A percentile compares a stretch with the other conserved stretches of the same genome.
Conservation (phyloP, 1,139 yeast species). For the Debaryomyces nepalensis region DNA sequence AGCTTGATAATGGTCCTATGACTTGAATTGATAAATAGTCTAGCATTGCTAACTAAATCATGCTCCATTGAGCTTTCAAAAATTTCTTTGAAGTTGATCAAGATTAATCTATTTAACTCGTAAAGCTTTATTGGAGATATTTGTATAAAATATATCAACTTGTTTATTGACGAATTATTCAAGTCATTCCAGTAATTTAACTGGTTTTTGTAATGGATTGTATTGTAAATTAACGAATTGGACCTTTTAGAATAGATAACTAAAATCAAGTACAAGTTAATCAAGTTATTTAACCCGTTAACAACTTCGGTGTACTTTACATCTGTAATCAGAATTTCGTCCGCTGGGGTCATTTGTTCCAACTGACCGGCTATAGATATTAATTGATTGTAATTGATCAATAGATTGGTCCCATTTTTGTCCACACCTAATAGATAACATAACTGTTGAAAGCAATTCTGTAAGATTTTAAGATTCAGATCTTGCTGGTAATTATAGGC, state of each 20-base stretch:
- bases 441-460: slow-evolving; percentile 29
- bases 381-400: slow-evolving; percentile 18
- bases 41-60: slow-evolving; percentile 4
- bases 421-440: slow-evolving; percentile 30
- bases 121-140: slow-evolving; percentile 33
- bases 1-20: slow-evolving; percentile 9
- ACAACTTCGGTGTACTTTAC: slow-evolving; percentile 13
- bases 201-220: slow-evolving; percentile 40
- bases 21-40: slow-evolving; percentile 1
- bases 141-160: slow-evolving; percentile 40
- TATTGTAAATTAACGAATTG: slow-evolving; percentile 40
- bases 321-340: slow-evolving; percentile 15
- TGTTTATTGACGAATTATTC: slow-evolving; percentile 29
- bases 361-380: slow-evolving; percentile 11
- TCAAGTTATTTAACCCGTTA: slow-evolving; percentile 19
- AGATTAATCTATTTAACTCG: slow-evolving; percentile 20
- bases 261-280: slow-evolving; percentile 31
- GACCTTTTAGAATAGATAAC: slow-evolving; percentile 35
- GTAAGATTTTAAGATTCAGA: slow-evolving; percentile 23
- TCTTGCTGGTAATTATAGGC: slow-evolving; percentile 20
- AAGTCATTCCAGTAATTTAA: slow-evolving; percentile 43
- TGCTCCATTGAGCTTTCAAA: slow-evolving; percentile 8
- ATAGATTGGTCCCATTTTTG: slow-evolving; percentile 24
- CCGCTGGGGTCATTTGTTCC: slow-evolving; percentile 15
- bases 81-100: slow-evolving; percentile 12